Base-by-base conservation (phyloP, 2,329 filamentous ascomycete genomes). In the Fusarium sp. region DNA sequence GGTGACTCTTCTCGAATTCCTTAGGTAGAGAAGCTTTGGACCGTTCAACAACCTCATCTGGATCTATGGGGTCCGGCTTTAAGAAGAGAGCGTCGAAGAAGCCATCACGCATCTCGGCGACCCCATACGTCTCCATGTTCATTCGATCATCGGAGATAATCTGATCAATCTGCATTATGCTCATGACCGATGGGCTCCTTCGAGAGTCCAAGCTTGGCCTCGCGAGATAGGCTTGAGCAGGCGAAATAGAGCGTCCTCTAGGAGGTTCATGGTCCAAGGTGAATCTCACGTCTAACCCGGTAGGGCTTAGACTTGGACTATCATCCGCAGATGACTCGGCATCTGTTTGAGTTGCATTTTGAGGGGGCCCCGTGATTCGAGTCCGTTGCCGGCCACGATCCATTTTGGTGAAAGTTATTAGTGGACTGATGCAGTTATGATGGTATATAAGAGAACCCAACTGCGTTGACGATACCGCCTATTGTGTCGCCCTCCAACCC, bases 11-110 rank as follows among this genome's bases (percentile, higher is more conserved):
- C 50, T 83, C 82, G 66, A 89, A 86, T 11, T 82, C 82, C 36
- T 79, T 79, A 1, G 87, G 87, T 18, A 89, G 80, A 28, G 86
- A 87, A 18, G 79, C 76, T 67, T 84, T 81, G 11, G 84, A 84
- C 42, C 83, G 80, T 63, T 80, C 80, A 73, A 83, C 78, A 22
- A 88, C 79, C 20, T 84, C 81, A 6, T 84, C 79, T 18, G 78
- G 75, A 59, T 85, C 79, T 18, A 83, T 62, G 7, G 82, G 77
- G 8, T 83, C 78, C 2, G 85, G 83, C 50, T 84, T 84, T n/a
- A 85, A 75, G 67, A 87, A 89, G 42, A 83, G 71, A 38, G 84
- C 85, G 67, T 87, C 85, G 60, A 87, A 87, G 77, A 86, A 86
- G 59, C 84, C 83, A 71, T 87, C 85, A 38, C 85, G 80, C 24